Evolutionary conservation across 2,329 filamentous ascomycete genomes (phyloP).

Genomic region (Phialemonium atrogriseum): DNA sequence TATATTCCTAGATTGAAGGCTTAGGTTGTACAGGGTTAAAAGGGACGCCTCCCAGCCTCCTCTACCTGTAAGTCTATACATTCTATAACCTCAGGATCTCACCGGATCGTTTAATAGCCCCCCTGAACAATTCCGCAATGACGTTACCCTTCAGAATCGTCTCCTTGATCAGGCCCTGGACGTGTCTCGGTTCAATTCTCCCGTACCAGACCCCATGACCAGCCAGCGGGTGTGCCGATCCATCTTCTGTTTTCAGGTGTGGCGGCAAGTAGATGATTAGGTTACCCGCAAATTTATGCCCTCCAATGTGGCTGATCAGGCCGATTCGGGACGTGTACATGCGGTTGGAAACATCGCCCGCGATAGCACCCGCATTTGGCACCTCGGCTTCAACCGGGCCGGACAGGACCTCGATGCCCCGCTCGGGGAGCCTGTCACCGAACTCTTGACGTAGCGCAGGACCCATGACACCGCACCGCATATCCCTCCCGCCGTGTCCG

Average conservation of each 20-base stretch:
- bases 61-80: no score
- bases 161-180: constrained; percentile 66
- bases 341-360: constrained; percentile 11
- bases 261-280: constrained; percentile 74
- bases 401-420: constrained; percentile 39
- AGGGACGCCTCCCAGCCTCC: no score
- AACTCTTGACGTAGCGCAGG: constrained; percentile 68
- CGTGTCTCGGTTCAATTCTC: constrained; percentile 64
- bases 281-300: constrained; percentile 81
- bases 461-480: constrained; percentile 72
- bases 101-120: constrained; percentile 51
- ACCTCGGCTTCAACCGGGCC: constrained; percentile 34
- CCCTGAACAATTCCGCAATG: constrained; percentile 63
- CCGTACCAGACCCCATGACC: constrained; percentile 79
- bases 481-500: constrained; percentile 75
- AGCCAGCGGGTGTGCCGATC: constrained; percentile 46
- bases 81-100: constrained; percentile 41
- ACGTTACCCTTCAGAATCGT: constrained; percentile 61
- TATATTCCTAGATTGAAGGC: no score
- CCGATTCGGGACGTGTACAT: no score
- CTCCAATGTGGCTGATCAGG: constrained; percentile 71
- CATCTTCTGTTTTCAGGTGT: constrained; percentile 26
- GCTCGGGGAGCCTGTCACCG: constrained; percentile 42
- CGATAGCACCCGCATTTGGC: constrained; percentile 16
- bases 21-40: no score